Evolutionary conservation across 768 basidiomycete species (phyloP).

Genomic region (Psilocybe azurescens): DNA sequence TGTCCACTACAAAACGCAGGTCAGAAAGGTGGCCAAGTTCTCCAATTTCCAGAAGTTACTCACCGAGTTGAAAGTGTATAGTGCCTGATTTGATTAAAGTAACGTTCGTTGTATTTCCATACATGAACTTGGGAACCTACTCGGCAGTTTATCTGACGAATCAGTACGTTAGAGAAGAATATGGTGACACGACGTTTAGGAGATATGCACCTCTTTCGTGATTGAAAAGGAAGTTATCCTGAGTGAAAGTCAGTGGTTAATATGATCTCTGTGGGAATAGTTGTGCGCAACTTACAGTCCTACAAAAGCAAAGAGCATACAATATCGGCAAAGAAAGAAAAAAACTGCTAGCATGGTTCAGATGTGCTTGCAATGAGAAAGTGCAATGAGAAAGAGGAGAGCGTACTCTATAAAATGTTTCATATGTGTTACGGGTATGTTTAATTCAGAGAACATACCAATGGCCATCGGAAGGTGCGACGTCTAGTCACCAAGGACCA

Average conservation of each 20-base stretch:
- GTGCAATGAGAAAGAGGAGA: neutral
- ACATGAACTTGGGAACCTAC: slow-evolving; percentile 38
- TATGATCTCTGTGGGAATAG: neutral
- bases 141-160: slow-evolving; percentile 59
- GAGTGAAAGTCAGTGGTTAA: slow-evolving; percentile 1
- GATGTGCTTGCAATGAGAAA: slow-evolving; percentile 3
- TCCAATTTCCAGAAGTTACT: slow-evolving; percentile 19
- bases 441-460: slow-evolving; percentile 44
- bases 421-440: neutral
- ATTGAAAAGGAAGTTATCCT: slow-evolving; percentile 67
- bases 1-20: slow-evolving; percentile 47
- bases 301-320: slow-evolving; percentile 67
- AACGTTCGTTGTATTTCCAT: neutral
- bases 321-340: slow-evolving; percentile 75
- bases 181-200: neutral
- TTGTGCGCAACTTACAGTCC: slow-evolving; percentile 53
- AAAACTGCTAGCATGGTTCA: slow-evolving; percentile 43
- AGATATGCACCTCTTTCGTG: slow-evolving; percentile 42
- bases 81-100: slow-evolving; percentile 42
- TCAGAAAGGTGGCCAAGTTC: too few relatives aligned
- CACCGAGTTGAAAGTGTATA: slow-evolving; percentile 75
- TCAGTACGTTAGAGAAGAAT: slow-evolving; percentile 15
- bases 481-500: slow-evolving; percentile 64
- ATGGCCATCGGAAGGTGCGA: slow-evolving; percentile 69
- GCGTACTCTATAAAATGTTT: slow-evolving; percentile 25